Evolutionary conservation across 257 asterid species (phyloP).

Genomic region (Rehmannia glutinosa): DNA sequence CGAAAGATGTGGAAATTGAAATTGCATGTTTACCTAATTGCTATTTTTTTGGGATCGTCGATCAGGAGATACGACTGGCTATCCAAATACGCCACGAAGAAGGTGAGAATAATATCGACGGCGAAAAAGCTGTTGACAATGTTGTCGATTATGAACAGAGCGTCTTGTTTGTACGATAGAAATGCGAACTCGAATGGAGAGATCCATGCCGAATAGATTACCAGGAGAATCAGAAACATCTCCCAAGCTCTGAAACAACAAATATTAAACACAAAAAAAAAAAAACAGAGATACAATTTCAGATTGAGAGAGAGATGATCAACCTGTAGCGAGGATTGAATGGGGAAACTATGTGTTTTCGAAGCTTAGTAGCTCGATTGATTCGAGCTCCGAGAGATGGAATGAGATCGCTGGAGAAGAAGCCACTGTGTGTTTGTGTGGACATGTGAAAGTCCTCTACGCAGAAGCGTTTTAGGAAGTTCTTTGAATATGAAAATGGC

Average conservation of each 20-base stretch:
- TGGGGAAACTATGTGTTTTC: conserved; percentile 56
- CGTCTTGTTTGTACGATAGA: conserved; percentile 55
- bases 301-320: neutral
- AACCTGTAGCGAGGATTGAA: conserved; percentile 38
- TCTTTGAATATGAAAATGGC: conserved; percentile 44
- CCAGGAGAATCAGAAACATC: conserved; percentile 68
- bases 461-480: conserved; percentile 61
- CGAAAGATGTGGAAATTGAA: neutral
- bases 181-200: conserved; percentile 90
- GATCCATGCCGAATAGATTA: conserved; percentile 86
- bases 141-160: conserved; percentile 61
- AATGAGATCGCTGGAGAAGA: conserved; percentile 70
- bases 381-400: conserved; percentile 88
- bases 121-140: conserved; percentile 73
- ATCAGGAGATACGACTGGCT: conserved; percentile 63
- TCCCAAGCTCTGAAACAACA: conserved; percentile 78
- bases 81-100: conserved; percentile 83
- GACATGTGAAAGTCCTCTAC: conserved; percentile 46
- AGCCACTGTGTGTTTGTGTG: conserved; percentile 35
- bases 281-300: neutral
- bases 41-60: conserved; percentile 62
- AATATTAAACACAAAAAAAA: neutral
- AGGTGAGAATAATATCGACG: conserved; percentile 72
- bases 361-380: conserved; percentile 54
- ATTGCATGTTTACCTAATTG: conserved; percentile 46